Percentiles rank a stretch among this genome's conserved stretches.
These are phyloP conservation scores for Mycena belliarum DNA, from an alignment of 768 basidiomycete genomes.

Conservation along the genomic window DNA sequence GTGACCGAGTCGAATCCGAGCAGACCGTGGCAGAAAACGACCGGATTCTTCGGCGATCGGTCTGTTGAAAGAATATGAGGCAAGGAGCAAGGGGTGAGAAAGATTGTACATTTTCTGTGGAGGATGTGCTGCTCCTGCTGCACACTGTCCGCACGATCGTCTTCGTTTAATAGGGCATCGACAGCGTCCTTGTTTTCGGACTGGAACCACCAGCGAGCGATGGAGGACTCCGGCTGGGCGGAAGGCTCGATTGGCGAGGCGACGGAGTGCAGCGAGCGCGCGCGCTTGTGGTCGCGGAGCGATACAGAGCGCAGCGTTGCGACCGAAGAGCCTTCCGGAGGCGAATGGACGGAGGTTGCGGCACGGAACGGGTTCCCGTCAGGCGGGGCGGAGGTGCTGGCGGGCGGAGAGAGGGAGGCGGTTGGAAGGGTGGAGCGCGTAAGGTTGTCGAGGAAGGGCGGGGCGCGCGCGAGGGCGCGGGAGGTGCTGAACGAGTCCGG, in stretches of 20 bases:
- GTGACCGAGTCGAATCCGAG: slow-evolving; percentile 87
- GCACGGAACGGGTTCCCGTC: slow-evolving; percentile 25
- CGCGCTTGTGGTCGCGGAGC: slow-evolving; percentile 30
- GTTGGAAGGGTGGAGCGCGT: slow-evolving; percentile 66
- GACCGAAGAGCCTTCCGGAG: slow-evolving; percentile 50
- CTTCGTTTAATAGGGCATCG: slow-evolving; percentile 48
- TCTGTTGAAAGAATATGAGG: slow-evolving; percentile 43
- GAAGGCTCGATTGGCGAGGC: slow-evolving; percentile 13
- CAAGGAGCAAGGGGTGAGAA: slow-evolving; percentile 24
- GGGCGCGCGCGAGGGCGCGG: slow-evolving; percentile 40
- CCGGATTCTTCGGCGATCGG: slow-evolving; percentile 74
- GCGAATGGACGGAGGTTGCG: slow-evolving; percentile 40
- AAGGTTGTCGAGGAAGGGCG: slow-evolving; percentile 54
- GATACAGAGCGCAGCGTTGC: slow-evolving; percentile 57
- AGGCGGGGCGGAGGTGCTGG: slow-evolving; percentile 10
- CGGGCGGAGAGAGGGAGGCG: slow-evolving; percentile 51
- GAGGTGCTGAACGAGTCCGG: slow-evolving; percentile 36
- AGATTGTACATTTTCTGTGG: slow-evolving; percentile 64
- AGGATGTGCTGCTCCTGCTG: slow-evolving; percentile 48
- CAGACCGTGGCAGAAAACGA: slow-evolving; percentile 95
- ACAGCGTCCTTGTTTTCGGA: slow-evolving; percentile 47
- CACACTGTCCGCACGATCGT: slow-evolving; percentile 52
- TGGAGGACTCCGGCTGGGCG: slow-evolving; percentile 22
- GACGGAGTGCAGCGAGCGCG: slow-evolving; percentile 28
- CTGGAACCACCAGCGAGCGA: slow-evolving; percentile 55